A percentile compares a stretch with the other conserved stretches of the same genome.
Conservation (phyloP, 2,329 filamentous ascomycete genomes). For the Sporothrix variecibatus region DNA sequence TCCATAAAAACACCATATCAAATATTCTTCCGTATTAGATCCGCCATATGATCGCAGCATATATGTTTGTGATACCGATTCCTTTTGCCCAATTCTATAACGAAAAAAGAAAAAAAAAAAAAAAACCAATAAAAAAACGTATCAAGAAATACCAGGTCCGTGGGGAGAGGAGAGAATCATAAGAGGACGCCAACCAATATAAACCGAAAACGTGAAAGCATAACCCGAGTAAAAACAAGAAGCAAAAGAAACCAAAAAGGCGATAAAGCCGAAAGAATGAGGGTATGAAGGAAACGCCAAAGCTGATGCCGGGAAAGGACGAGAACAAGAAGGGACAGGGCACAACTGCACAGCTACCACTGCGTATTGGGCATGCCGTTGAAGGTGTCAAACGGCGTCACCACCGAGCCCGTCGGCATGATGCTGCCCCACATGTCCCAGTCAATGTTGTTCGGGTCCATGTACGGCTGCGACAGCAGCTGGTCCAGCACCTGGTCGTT, state of each 20-base stretch:
- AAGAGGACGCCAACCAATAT: neutral
- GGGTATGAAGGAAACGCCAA: conserved; percentile 10
- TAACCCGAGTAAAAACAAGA: neutral
- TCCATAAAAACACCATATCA: neutral
- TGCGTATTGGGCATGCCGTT: conserved; percentile 31
- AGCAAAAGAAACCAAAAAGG: neutral
- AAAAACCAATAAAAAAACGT: no score
- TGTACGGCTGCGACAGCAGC: conserved; percentile 45
- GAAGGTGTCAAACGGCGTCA: conserved; percentile 32
- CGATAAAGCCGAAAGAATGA: neutral
- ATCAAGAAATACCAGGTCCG: neutral
- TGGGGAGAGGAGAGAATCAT: neutral
- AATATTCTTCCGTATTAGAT: neutral
- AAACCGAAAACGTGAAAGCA: neutral
- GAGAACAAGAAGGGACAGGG: neutral
- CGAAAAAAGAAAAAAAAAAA: neutral
- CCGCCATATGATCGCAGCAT: neutral
- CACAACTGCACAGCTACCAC: conserved; percentile 29
- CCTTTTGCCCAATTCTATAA: neutral
- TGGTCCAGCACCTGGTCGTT: conserved; percentile 44
- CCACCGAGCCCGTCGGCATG: conserved; percentile 19
- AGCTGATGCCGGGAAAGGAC: neutral
- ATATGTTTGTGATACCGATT: neutral
- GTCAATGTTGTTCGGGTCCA: conserved; percentile 48
- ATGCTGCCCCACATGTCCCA: conserved; percentile 49